phyloP scores from a whole-genome alignment of 129 eudicot species.

The Escallonia rubra region DNA sequence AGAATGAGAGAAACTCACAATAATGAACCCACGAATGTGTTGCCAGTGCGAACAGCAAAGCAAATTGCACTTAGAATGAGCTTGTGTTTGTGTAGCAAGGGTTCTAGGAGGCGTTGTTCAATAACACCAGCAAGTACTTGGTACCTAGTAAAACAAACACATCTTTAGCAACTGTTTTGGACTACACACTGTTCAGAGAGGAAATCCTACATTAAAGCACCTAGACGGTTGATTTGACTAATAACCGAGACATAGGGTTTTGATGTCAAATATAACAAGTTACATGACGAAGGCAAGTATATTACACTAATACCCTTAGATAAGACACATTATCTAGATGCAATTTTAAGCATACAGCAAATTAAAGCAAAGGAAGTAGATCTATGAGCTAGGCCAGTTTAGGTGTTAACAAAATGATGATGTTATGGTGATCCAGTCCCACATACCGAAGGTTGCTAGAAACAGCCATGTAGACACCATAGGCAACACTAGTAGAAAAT shows the following conservation, averaged over 20 bases:
- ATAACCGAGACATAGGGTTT: too few relatives aligned
- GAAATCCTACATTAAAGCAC: too few relatives aligned
- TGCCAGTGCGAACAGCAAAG: slow-evolving; percentile 89
- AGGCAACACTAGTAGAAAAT: slow-evolving; percentile 65
- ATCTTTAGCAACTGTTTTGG: background rate
- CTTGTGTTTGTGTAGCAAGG: slow-evolving; percentile 74
- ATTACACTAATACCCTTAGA: background rate
- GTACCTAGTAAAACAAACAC: slow-evolving; percentile 40
- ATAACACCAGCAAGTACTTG: slow-evolving; percentile 81
- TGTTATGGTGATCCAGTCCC: background rate
- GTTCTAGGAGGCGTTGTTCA: slow-evolving; percentile 80
- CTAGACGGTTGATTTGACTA: too few relatives aligned
- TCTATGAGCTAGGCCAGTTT: background rate
- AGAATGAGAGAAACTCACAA: slow-evolving; percentile 38
- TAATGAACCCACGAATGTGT: slow-evolving; percentile 92
- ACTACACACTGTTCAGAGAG: too few relatives aligned
- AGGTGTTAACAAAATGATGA: background rate
- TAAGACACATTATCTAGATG: background rate
- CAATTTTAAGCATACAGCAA: slow-evolving; percentile 3
- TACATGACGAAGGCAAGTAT: too few relatives aligned
- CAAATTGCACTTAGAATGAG: slow-evolving; percentile 69
- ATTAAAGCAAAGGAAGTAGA: slow-evolving; percentile 5
- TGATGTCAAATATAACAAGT: background rate
- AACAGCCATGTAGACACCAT: slow-evolving; percentile 91
- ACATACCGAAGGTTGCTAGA: slow-evolving; percentile 91